Evolutionary conservation across 2,329 filamentous ascomycete genomes (phyloP), one percentile per base, ranked within the genome.

Genomic region (Triangularia verruculosa): DNA sequence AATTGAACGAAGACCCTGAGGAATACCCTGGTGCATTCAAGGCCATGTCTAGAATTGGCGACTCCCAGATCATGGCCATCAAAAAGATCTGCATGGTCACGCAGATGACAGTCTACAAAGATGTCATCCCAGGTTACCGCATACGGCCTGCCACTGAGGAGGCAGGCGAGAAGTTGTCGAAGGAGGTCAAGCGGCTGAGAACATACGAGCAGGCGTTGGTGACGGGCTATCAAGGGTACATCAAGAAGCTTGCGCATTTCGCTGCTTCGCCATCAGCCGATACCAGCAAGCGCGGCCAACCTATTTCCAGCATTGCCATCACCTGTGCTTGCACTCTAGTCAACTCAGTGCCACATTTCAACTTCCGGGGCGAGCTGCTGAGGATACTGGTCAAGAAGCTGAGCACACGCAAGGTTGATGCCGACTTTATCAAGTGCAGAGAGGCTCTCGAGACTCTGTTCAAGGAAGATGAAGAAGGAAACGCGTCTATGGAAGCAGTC

Each of bases 71-170:
- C 66, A 76, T 85, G 13, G 88, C 89, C 1, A 88, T 99, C 59
- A 89, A 91, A 78, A 97, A 96, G 77, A 83, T 99, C 65, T 89
- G 91, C 6, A 80, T 99, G 67, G 91, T 89, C 56, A 92, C 95
- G 22, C 93, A 97, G 77, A 84, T 95, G 74, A 86, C 93, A 0
- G 87, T 98, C 12, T 99, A 94, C 82, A 97, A 94, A 75, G 95
- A 98, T 76, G 86, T 97, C 55, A 98, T 99, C 64, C 95, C 95
- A 0, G 95, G 95, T 22, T 99, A 99, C 75, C 86, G 95, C 65
- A 98, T 99, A 79, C 89, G 95, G 17, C 90, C 92, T 1, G 80
- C 92, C 3, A 82, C 84, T 0, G 92, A 96, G 65, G 89, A 92
- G 30, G 87, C 89, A 72, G 84, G 85, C 63, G 89, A 89, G 67